Evolutionary conservation across 2,329 filamentous ascomycete genomes (phyloP), one percentile per base, ranked within the genome.

Genomic region (Penicillium frequentans): DNA sequence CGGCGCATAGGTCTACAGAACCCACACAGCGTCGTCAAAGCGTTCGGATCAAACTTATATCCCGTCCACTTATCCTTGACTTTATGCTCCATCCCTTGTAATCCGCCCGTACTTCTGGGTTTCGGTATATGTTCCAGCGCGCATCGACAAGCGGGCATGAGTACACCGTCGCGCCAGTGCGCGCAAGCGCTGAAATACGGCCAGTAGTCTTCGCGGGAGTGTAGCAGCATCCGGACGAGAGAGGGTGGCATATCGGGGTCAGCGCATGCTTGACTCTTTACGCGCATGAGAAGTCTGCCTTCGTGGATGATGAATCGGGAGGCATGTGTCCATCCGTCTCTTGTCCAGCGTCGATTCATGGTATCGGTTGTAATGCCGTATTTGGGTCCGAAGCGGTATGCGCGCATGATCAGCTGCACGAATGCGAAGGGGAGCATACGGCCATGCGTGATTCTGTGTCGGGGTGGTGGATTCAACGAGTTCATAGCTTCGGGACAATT

Each of bases 121-220:
- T 75, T 70, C 0, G 84, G 84, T 33, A 87, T 80, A 61, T 87
- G 85, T 11, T 72, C 73, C 11, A 87, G 72, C 3, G 84, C 84
- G 66, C 85, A 88, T 71, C 87, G 87, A 63, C 83, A 84, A 33
- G 83, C 73, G 16, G 81, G 77, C 76, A 85, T 86, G 16, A 88
- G 73, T 35, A 84, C 76, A 19, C 85, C 85, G 59, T 87, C 82
- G 19, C 80, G 77, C 85, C 85, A 88, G 68, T 88, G 85, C 1
- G 82, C 78, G 62, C 85, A 88, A 1, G 80, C 82, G 11, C 82
- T 85, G 70, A 87, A 87, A 67, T 83, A 87, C 0, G 85, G 85
- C 52, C 76, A 81, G 70, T 85, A 87, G 64, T 87, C 84, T 51
- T 84, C 81, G 56, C 82, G 79, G 29, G 79, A 83, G 70, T 84